Conservation (phyloP, 306 rosid genomes). For the Fagus sylvatica region DNA sequence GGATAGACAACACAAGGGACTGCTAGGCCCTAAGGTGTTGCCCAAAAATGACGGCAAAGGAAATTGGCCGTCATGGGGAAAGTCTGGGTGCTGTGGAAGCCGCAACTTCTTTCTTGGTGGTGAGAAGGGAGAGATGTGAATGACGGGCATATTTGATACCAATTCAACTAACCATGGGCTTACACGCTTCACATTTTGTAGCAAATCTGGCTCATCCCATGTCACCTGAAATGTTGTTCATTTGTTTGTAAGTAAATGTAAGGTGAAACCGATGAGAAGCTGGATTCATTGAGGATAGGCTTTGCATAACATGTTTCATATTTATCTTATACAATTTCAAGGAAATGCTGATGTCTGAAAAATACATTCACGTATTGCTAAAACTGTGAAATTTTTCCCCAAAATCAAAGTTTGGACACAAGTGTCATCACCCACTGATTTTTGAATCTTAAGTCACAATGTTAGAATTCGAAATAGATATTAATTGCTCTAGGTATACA, state of each 20-base stretch:
- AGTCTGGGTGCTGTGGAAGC: conserved; percentile 61
- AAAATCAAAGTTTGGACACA: neutral
- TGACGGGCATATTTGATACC: conserved; percentile 69
- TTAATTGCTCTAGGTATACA: neutral
- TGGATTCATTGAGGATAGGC: conserved; percentile 16
- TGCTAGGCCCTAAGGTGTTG: conserved; percentile 78
- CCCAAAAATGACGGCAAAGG: conserved; percentile 63
- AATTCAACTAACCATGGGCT: conserved; percentile 95
- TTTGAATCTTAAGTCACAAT: neutral
- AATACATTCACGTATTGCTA: neutral
- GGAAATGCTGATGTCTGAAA: neutral
- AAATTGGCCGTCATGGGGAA: conserved; percentile 62
- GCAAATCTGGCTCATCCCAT: conserved; percentile 99
- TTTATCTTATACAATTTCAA: neutral
- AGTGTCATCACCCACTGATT: neutral
- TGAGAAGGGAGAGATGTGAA: conserved; percentile 66
- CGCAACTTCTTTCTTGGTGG: conserved; percentile 87
- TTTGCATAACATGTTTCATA: neutral
- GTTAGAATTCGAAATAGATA: neutral
- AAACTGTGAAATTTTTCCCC: neutral
- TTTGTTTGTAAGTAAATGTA: neutral
- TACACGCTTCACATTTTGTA: conserved; percentile 95
- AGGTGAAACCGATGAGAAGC: neutral
- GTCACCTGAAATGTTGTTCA: conserved; percentile 59
- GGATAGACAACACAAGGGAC: conserved; percentile 77